Evolutionary conservation across 2,329 filamentous ascomycete species (phyloP), one percentile per base, ranked within the genome.

Genomic region (Elsinoe necatrix): DNA sequence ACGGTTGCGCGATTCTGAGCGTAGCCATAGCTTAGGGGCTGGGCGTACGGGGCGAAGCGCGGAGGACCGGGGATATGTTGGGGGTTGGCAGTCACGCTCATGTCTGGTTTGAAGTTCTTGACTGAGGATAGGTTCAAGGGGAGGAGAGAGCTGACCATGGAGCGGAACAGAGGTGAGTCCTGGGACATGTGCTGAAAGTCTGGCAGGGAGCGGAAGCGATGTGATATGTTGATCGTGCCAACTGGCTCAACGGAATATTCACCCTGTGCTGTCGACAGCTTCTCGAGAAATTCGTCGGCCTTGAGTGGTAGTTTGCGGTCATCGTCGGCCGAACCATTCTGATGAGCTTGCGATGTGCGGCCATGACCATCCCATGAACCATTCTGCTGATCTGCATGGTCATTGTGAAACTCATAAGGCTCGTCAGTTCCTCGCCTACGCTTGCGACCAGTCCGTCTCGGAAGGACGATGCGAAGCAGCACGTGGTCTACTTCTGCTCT

Each of bases 401-500:
- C 20, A 29, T 37, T 14, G 37, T 58, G 55, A 20, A 37, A 57
- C 18, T 58, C 39, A 55, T 65, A 71, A 0, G 85, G 83, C 3
- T 77, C 85, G 56, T 84, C 69, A 4, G 82, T 83, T n/a, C 89
- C 90, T 63, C 85, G 79, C 73, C 91, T 95, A 58, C 91, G 81
- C 71, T 87, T 95, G 59, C 89, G 81, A 2, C 91, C 91, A 1
- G 90, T 96, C 57, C 89, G 78, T 69, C 85, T 93, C 0, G 93
- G 92, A 0, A 97, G 82, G 0, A 86, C 90, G 56, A 98, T 79
- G 68, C 90, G 91, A 55, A 98, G 77, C 18, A 97, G 78, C 18
- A 97, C 74, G 66, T 96, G 95, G 67, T 90, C 88, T 8, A 89
- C 87, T 18, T 81, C 73, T 29, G 85, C 81, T 66, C 85, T 87